These are phyloP conservation scores for Ophiostoma novo-ulmi DNA, from an alignment of 2,329 filamentous ascomycete genomes.

Conservation along the genomic window DNA sequence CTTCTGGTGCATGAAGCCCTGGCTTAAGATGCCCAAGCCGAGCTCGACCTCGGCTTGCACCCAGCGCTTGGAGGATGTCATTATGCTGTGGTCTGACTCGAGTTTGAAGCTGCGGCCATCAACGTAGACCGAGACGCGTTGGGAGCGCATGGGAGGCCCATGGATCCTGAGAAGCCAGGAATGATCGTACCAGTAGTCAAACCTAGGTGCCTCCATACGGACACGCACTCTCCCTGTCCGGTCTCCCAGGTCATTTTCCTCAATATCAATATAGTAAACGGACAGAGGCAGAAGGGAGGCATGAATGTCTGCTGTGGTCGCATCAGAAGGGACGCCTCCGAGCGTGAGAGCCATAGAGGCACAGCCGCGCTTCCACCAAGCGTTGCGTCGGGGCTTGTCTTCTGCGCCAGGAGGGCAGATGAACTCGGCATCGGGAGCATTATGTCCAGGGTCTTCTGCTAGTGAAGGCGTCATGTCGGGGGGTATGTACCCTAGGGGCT, in stretches of 20 bases:
- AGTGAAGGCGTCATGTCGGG: not conserved
- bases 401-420: constrained; percentile 18
- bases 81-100: constrained; percentile 15
- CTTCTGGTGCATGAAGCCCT: constrained; percentile 55
- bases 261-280: constrained; percentile 49
- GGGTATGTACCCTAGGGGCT: not conserved
- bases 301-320: constrained; percentile 45
- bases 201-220: constrained; percentile 51
- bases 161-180: constrained; percentile 20
- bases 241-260: constrained; percentile 39
- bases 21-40: constrained; percentile 47
- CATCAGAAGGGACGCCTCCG: constrained; percentile 30
- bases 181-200: constrained; percentile 45
- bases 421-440: not conserved
- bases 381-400: constrained; percentile 17
- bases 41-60: constrained; percentile 39
- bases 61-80: constrained; percentile 24
- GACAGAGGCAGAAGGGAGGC: constrained; percentile 40
- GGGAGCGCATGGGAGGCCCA: not conserved
- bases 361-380: constrained; percentile 16
- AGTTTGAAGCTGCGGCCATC: constrained; percentile 22
- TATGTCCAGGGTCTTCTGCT: not conserved
- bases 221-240: constrained; percentile 43
- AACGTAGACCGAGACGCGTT: constrained; percentile 18
- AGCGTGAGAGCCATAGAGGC: constrained; percentile 33